phyloP scores from a whole-genome alignment of 257 asterid genomes.

The Ocimum tenuiflorum region DNA sequence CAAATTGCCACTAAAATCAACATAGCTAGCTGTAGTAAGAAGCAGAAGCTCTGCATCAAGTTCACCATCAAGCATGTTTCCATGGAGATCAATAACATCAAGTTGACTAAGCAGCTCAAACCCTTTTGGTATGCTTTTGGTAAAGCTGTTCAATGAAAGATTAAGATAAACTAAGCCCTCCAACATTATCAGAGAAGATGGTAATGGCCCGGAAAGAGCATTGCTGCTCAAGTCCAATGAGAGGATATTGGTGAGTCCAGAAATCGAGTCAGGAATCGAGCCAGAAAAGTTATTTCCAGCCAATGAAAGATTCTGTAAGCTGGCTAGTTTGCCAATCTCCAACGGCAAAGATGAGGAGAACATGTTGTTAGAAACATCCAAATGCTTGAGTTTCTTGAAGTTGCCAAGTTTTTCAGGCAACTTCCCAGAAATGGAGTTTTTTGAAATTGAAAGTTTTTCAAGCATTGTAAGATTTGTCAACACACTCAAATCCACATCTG shows the following conservation, averaged over 20 bases:
- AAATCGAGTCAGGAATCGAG: constrained; percentile 55
- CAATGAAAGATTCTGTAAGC: constrained; percentile 60
- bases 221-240: constrained; percentile 68
- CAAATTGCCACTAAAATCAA: constrained; percentile 72
- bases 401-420: constrained; percentile 43
- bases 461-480: constrained; percentile 71
- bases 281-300: constrained; percentile 88
- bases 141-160: constrained; percentile 57
- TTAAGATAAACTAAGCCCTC: constrained; percentile 56
- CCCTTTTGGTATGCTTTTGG: constrained; percentile 62
- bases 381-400: constrained; percentile 54
- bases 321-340: constrained; percentile 52
- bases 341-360: constrained; percentile 58
- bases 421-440: constrained; percentile 63
- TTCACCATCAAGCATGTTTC: constrained; percentile 70
- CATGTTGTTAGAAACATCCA: constrained; percentile 63
- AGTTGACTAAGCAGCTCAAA: constrained; percentile 62
- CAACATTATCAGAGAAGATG: constrained; percentile 47
- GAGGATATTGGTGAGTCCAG: constrained; percentile 53
- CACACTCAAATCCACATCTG: constrained; percentile 58
- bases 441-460: constrained; percentile 62
- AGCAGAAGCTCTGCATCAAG: constrained; percentile 52
- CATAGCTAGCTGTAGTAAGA: constrained; percentile 58
- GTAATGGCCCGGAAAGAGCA: constrained; percentile 61
- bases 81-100: constrained; percentile 71